Percentiles rank a stretch among this genome's conserved stretches.
Evolutionary conservation across 352 stramenopile species (phyloP).

Genomic region (Blastocystis sp.): DNA sequence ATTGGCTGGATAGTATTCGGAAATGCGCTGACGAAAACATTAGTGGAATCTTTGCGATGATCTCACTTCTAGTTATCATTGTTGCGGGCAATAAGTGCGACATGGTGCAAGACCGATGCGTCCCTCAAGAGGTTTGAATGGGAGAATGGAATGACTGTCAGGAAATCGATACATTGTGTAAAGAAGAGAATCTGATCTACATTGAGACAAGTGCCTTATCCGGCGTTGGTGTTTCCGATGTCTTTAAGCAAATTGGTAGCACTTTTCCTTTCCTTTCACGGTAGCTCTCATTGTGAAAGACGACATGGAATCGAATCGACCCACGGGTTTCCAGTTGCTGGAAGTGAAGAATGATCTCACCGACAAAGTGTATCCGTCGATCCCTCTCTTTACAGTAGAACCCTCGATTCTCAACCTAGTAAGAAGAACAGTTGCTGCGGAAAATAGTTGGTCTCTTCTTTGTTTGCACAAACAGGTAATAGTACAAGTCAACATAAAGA

Average conservation of each 20-base stretch:
- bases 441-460: background rate
- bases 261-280: background rate
- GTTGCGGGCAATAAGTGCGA: slow-evolving; percentile 53
- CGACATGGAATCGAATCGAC: background rate
- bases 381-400: background rate
- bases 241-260: background rate
- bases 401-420: background rate
- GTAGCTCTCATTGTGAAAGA: slow-evolving; percentile 31
- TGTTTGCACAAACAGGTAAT: background rate
- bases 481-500: slow-evolving; percentile 25
- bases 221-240: slow-evolving; percentile 13
- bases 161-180: slow-evolving; percentile 40
- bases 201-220: slow-evolving; percentile 34
- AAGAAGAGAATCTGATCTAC: slow-evolving; percentile 37
- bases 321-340: slow-evolving; percentile 38
- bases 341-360: slow-evolving; percentile 23
- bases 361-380: background rate
- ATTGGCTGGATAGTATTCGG: slow-evolving; percentile 49
- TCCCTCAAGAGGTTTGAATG: slow-evolving; percentile 7
- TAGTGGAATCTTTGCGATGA: background rate
- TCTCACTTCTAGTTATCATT: slow-evolving; percentile 34
- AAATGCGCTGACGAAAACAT: slow-evolving; percentile 51
- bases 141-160: background rate
- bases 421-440: background rate
- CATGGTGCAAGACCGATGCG: background rate